Evolutionary conservation across 2,329 filamentous ascomycete genomes (phyloP), one percentile per base, ranked within the genome.

Genomic region (Fusarium palustre): DNA sequence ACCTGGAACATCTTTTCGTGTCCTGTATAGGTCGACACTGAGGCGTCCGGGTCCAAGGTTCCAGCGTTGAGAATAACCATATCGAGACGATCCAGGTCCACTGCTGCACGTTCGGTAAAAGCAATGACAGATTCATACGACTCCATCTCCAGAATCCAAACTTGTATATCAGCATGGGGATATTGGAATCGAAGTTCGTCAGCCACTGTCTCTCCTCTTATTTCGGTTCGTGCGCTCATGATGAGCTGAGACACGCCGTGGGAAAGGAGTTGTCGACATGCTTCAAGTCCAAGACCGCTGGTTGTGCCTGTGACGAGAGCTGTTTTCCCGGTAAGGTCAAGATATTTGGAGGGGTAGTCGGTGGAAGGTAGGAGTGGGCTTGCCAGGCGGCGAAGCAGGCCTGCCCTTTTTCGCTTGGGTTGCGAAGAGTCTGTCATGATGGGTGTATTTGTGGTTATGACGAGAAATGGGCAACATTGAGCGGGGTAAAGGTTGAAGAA

Each of bases 1-100:
- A 43, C 30, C 22, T 57, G 36, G 13, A 57, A 41, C 55, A 41
- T 34, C 18, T 28, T 30, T 30, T 52, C 55, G 4, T 42, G 30
- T 3, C n/a, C 22, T 42, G 55, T 52, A 20, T 20, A 39, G 11
- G 11, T 6, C 11, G 36, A 39, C 2, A 39, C 36, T 7, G n/a
- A 22, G n/a, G 36, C 36, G 5, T 39, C 36, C 20, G 36, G 13
- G 30, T 33, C 12, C 8, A 42, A 9, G n/a, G 31, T 16, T 10
- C 28, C 55, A 5, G 45, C 46, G 18, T 42, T 57, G 20, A 57
- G 55, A 4, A 57, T 52, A 9, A 52, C 46, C 22, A 57, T 52
- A 8, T 57, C 55, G 16, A 52, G 46, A 13, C 36, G 30, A 16
- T 20, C 9, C 13, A 57, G 36, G 3, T 43, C 30, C 5, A 11